Evolutionary conservation across 83 land plant species (phyloP).

Genomic region (Picea abies): DNA sequence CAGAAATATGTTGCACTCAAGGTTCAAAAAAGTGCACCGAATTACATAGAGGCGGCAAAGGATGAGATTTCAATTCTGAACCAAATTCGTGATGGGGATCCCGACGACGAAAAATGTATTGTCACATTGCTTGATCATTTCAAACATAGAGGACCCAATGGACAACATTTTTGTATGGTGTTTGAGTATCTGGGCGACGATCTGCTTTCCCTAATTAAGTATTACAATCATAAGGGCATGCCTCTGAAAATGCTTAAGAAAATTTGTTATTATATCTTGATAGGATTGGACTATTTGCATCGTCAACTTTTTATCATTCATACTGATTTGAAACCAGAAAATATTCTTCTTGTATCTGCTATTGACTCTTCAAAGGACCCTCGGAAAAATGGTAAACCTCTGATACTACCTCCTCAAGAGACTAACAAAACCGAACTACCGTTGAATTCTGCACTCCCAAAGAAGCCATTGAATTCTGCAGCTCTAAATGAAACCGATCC

Average conservation of each 20-base stretch:
- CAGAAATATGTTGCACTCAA: slow-evolving; percentile 46
- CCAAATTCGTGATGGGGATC: slow-evolving; percentile 38
- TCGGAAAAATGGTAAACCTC: slow-evolving; percentile 14
- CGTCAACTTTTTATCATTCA: slow-evolving; percentile 37
- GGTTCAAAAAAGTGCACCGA: slow-evolving; percentile 43
- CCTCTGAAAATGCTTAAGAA: slow-evolving; percentile 41
- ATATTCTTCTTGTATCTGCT: slow-evolving; percentile 29
- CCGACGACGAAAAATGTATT: slow-evolving; percentile 31
- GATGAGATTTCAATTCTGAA: slow-evolving; percentile 40
- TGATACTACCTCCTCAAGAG: neutral
- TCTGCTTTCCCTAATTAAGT: slow-evolving; percentile 40
- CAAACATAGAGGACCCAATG: slow-evolving; percentile 43
- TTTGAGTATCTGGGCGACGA: slow-evolving; percentile 48
- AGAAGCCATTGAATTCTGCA: neutral
- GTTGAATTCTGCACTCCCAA: neutral
- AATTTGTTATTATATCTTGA: slow-evolving; percentile 29
- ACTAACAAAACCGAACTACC: neutral
- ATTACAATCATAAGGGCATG: slow-evolving; percentile 30
- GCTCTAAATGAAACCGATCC: neutral
- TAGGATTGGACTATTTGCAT: slow-evolving; percentile 43
- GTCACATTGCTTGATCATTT: slow-evolving; percentile 48
- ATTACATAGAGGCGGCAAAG: slow-evolving; percentile 40
- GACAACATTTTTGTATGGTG: slow-evolving; percentile 47
- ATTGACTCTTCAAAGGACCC: slow-evolving; percentile 32
- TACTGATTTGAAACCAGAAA: slow-evolving; percentile 54